Evolutionary conservation across 768 basidiomycete species (phyloP).

Genomic region (Termitomyces sp.): DNA sequence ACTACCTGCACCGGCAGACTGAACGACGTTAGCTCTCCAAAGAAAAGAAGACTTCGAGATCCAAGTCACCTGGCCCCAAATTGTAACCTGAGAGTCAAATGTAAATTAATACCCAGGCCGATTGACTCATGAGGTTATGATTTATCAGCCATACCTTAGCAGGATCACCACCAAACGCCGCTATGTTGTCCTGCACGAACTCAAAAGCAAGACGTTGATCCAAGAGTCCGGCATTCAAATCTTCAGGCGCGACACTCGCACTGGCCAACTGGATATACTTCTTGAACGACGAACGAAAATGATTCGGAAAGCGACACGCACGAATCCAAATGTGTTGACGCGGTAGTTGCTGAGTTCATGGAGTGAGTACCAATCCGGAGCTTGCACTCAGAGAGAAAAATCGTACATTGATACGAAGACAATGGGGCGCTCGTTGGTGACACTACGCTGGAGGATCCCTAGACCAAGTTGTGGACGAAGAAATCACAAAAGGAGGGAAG

Average conservation of each 20-base stretch:
- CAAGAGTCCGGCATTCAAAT: conserved; percentile 52
- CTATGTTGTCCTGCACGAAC: conserved; percentile 66
- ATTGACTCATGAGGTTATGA: neutral
- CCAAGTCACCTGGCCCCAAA: conserved; percentile 33
- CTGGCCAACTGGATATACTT: conserved; percentile 35
- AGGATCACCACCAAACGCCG: conserved; percentile 59
- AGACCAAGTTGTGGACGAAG: neutral
- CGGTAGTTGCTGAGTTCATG: conserved; percentile 42
- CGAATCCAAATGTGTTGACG: conserved; percentile 53
- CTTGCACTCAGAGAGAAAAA: neutral
- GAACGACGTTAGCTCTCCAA: neutral
- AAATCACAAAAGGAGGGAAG: neutral
- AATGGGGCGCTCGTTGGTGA: conserved; percentile 40
- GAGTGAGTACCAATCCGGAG: neutral
- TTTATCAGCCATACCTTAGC: conserved; percentile 29
- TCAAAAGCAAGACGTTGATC: conserved; percentile 55
- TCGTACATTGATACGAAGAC: conserved; percentile 47
- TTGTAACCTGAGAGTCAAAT: conserved; percentile 34
- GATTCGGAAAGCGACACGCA: conserved; percentile 16
- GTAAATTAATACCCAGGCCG: neutral
- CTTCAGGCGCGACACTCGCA: conserved; percentile 33
- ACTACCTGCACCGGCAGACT: conserved; percentile 50
- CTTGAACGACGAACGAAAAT: neutral
- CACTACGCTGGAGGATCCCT: conserved; percentile 46
- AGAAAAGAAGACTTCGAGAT: neutral